These are phyloP conservation scores for Tolypocladium pustulatum DNA, from an alignment of 2,329 filamentous ascomycete species.

Conservation along the genomic window DNA sequence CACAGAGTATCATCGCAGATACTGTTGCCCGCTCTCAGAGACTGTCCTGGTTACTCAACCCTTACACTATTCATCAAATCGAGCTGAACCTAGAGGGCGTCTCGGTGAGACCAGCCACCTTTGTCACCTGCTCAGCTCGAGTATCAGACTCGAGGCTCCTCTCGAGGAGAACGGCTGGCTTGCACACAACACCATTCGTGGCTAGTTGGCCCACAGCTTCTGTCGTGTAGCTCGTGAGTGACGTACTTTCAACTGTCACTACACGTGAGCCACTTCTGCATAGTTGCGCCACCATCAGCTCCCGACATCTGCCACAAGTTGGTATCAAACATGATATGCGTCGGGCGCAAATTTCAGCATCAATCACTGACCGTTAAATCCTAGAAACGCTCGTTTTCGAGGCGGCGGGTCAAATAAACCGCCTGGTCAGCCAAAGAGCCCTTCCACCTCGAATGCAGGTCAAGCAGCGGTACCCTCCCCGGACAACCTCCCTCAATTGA, in stretches of 20 bases:
- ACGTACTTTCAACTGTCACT: neutral
- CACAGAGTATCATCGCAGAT: neutral
- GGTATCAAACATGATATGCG: neutral
- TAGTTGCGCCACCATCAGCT: neutral
- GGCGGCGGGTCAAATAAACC: constrained; percentile 39
- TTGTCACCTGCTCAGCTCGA: neutral
- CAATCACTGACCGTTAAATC: constrained; percentile 14
- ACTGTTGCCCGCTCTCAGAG: neutral
- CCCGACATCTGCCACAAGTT: neutral
- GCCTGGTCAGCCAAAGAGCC: constrained; percentile 41
- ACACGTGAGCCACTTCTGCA: neutral
- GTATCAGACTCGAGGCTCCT: neutral
- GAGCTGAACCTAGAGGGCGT: neutral
- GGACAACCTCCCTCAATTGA: constrained; percentile 33
- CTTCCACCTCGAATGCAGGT: constrained; percentile 34
- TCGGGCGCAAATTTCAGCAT: neutral
- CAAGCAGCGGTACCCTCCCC: constrained; percentile 33
- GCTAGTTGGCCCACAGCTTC: neutral
- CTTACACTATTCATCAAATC: neutral
- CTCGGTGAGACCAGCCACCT: neutral
- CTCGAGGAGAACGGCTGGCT: neutral
- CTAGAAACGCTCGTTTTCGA: constrained; percentile 48
- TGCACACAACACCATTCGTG: neutral
- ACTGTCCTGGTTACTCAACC: neutral
- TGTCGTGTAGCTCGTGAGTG: neutral